Evolutionary conservation across 2,329 filamentous ascomycete genomes (phyloP), one percentile per base, ranked within the genome.

Genomic region (Meredithiella fracta): DNA sequence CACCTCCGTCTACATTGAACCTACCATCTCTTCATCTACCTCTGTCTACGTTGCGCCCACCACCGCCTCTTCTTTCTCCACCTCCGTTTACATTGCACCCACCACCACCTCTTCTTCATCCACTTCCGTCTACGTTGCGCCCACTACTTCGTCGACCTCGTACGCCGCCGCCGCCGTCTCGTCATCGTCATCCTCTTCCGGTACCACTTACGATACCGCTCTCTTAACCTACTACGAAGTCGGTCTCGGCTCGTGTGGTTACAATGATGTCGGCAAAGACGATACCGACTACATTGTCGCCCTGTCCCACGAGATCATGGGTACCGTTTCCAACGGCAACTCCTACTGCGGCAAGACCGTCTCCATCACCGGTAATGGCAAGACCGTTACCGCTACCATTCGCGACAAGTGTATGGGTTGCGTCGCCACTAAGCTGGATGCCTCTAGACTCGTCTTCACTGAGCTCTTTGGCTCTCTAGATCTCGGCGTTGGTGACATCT

Each of bases 381-480:
- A 77, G 66, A 74, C 73, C 1, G 66, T 72, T 62, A 71, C 67
- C 1, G 85, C 79, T 59, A 75, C 63, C 2, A 78, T 90, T 59
- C 76, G 75, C 54, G 86, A 92, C 72, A 87, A 86, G 71, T 92
- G 86, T 73, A 77, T 78, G 69, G 82, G 82, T 62, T 92, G 86
- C 67, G 63, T 53, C 51, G 54, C 62, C 34, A 60, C 66, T 42
- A 70, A 73, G 62, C 76, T 88, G 51, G 84, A 88, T 63, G 72
- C 83, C 61, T 78, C 75, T 61, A 67, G 72, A 59, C 72, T 73
- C 62, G 68, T 76, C 59, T 84, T 81, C 67, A 60, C 63, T n/a
- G 69, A 73, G 20, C 70, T 85, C 55, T 74, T 70, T 52, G 72
- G 68, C 56, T 64, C 67, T 25, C 66, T 74, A n/a, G 67, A 61